These are phyloP conservation scores for Wickerhamiella sorbophila DNA, from an alignment of 805 yeast species.

Conservation along the genomic window DNA sequence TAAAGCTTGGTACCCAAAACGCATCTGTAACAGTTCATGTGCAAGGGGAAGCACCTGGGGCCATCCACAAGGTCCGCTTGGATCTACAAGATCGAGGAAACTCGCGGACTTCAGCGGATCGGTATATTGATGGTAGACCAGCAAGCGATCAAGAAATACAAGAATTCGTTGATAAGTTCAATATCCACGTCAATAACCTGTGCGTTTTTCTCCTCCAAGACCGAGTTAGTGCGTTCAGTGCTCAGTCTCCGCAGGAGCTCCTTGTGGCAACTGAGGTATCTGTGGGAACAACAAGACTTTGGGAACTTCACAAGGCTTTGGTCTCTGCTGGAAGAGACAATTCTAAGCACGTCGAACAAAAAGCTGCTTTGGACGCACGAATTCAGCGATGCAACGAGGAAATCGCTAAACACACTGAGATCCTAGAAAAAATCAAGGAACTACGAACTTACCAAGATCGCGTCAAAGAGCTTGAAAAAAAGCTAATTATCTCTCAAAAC, in stretches of 20 bases:
- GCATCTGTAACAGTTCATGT: slow-evolving; percentile 11
- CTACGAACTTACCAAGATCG: slow-evolving; percentile 1
- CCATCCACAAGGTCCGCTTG: slow-evolving; percentile 3
- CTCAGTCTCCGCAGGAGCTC: slow-evolving; percentile 58
- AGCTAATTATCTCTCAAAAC: background rate
- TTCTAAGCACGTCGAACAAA: slow-evolving; percentile 28
- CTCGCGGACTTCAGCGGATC: background rate
- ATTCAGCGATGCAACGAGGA: slow-evolving; percentile 7
- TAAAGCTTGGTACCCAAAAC: slow-evolving; percentile 7
- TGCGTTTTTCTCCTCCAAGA: slow-evolving; percentile 96
- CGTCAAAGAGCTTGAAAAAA: slow-evolving; percentile 2
- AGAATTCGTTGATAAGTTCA: slow-evolving; percentile 56
- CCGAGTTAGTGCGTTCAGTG: slow-evolving; percentile 83
- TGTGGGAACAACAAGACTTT: slow-evolving; percentile 38
- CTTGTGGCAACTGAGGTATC: slow-evolving; percentile 71
- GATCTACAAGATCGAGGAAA: background rate
- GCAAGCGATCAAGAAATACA: slow-evolving; percentile 27
- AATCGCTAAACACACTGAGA: slow-evolving; percentile 21
- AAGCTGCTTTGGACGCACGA: slow-evolving; percentile 28
- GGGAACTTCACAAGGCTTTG: slow-evolving; percentile 42
- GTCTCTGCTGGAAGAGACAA: slow-evolving; percentile 36
- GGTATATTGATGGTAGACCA: slow-evolving; percentile 13
- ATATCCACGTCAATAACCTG: slow-evolving; percentile 77
- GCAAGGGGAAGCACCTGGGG: slow-evolving; percentile 3
- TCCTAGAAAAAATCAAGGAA: slow-evolving; percentile 11